Percentiles rank a stretch among this genome's conserved stretches.
These are phyloP conservation scores for Keithomyces neogunnii DNA, from an alignment of 2,329 filamentous ascomycete genomes.

Conservation along the genomic window DNA sequence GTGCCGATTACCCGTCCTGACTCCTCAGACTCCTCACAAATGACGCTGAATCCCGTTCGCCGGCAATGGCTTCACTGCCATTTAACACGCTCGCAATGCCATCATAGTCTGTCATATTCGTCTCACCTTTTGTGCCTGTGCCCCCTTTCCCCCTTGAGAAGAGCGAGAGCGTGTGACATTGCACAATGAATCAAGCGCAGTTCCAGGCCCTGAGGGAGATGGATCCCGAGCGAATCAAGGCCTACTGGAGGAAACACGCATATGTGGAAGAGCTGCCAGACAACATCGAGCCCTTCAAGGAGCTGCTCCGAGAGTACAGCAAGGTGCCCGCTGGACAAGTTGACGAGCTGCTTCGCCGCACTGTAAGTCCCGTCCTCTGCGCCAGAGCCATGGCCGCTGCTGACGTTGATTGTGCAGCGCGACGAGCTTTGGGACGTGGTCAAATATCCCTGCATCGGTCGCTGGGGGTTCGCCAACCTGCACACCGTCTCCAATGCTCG, in stretches of 20 bases:
- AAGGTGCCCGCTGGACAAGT: background rate
- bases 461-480: slow-evolving; percentile 26
- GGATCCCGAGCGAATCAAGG: background rate
- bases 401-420: slow-evolving; percentile 14
- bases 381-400: background rate
- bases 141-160: background rate
- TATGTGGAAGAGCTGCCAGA: background rate
- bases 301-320: background rate
- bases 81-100: too few relatives aligned
- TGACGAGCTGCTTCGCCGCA: background rate
- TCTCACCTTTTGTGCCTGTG: background rate
- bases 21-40: too few relatives aligned
- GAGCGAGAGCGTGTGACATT: background rate
- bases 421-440: slow-evolving; percentile 25
- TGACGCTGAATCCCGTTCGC: too few relatives aligned
- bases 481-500: slow-evolving; percentile 10
- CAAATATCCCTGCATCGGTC: slow-evolving; percentile 25
- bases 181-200: background rate
- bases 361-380: background rate
- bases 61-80: too few relatives aligned
- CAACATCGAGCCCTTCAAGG: background rate
- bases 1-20: too few relatives aligned
- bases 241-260: background rate
- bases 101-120: background rate
- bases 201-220: background rate